Base-by-base conservation (phyloP, 345 rosid species). In the Populus euphratica region DNA sequence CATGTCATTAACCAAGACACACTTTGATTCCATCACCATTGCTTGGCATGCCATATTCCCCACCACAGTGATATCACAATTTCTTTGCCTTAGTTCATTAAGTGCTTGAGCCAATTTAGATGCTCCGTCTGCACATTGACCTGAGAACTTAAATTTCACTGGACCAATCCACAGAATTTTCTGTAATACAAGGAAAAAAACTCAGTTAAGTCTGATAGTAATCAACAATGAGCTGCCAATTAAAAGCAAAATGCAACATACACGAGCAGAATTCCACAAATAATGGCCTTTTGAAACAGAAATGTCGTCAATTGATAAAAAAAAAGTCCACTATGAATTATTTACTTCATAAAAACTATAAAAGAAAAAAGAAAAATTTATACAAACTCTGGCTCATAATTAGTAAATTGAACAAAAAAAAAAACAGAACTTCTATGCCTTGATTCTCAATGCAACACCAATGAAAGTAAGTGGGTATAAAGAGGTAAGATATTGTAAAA, bases 81-180 rank as follows among this genome's bases (percentile, higher is more conserved):
- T 79, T 36, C 67, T 72, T 81, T 77, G 77, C 76, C 86, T 78
- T 77, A 73, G 73, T 72, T 83, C 68, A 79, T 49, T 71, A 56
- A 91, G 82, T 71, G 77, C 77, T 80, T 74, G 64, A 56, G 86
- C 88, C 81, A 89, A 78, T 72, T 79, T 79, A 71, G 86, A 79
- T 36, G 76, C 80, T 73, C 90, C 90, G 36, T 61, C 54, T 52
- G 85, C 41, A 67, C 68, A 76, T 38, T 62, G 78, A 80, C 77
- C 68, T 63, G 85, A 72, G 25, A 73, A 81, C 74, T 78, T 84
- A 79, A 88, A 88, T 76, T 85, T 84, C 77, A 84, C 80, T 17
- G 91, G 91, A 73, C 95, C 91, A 81, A 88, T 85, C 88, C 93
- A 91, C 76, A 82, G 70, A 59, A 88, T 74, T 81, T 87, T 89